A percentile compares a stretch with the other conserved stretches of the same genome.
Evolutionary conservation across 495 filamentous ascomycete genomes (phyloP).

Genomic region (Aeminium ludgeri): DNA sequence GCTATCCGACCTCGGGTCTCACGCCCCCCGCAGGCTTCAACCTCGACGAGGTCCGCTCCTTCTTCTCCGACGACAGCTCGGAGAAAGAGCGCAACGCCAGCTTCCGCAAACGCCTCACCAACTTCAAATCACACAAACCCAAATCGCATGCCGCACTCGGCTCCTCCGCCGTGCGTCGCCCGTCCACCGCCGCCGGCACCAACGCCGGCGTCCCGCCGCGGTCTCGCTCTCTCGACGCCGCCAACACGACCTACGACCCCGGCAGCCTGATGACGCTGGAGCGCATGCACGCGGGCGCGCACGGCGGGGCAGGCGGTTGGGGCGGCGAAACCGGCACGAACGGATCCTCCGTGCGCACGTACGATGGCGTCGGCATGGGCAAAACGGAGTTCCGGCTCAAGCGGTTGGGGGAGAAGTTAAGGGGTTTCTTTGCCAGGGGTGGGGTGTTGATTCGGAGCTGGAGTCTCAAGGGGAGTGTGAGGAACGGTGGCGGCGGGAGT

Average conservation of each 20-base stretch:
- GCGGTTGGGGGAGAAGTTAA: constrained; percentile 19
- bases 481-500: too few relatives aligned
- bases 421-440: constrained; percentile 14
- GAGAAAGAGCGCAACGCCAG: constrained; percentile 8
- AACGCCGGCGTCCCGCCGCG: background rate
- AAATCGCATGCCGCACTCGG: too few relatives aligned
- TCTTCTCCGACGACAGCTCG: constrained; percentile 30
- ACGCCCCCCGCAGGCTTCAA: constrained; percentile 18
- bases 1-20: constrained; percentile 23
- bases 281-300: background rate
- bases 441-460: constrained; percentile 15
- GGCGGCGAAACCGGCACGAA: too few relatives aligned
- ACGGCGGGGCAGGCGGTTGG: too few relatives aligned
- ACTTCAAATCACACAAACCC: constrained; percentile 12
- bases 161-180: too few relatives aligned
- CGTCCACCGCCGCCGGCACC: constrained; percentile 2
- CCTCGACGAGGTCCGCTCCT: constrained; percentile 24
- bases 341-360: constrained; percentile 7
- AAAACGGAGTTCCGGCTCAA: constrained; percentile 19
- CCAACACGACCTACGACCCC: constrained; percentile 7
- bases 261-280: constrained; percentile 9
- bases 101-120: constrained; percentile 22
- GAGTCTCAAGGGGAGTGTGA: too few relatives aligned
- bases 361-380: constrained; percentile 20
- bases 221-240: background rate